phyloP scores from a whole-genome alignment of 768 basidiomycete genomes.

The Nidularia pulvinata region DNA sequence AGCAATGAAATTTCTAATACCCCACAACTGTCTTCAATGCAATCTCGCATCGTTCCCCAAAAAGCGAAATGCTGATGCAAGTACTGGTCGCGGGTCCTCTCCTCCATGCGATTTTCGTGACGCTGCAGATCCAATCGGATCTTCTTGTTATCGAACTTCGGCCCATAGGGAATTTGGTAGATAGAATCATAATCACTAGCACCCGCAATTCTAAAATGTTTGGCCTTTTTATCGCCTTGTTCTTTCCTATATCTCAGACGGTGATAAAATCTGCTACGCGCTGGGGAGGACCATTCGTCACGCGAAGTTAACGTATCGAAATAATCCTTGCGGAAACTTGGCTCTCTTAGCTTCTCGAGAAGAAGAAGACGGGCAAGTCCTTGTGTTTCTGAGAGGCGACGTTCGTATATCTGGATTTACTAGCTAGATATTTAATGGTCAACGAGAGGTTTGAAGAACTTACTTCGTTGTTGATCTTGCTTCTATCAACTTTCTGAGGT shows the following conservation, averaged over 20 bases:
- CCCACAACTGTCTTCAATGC: conserved; percentile 63
- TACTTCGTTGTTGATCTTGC: conserved; percentile 60
- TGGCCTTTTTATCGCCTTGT: conserved; percentile 56
- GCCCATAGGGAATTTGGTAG: conserved; percentile 62
- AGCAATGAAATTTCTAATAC: conserved; percentile 17
- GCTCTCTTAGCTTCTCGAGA: conserved; percentile 52
- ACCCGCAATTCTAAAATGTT: conserved; percentile 45
- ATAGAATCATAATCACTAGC: conserved; percentile 56
- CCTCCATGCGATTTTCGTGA: neutral
- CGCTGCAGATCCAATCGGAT: conserved; percentile 59
- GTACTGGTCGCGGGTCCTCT: conserved; percentile 25
- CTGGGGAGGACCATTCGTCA: conserved; percentile 46
- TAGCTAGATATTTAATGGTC: neutral
- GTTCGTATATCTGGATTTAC: conserved; percentile 48
- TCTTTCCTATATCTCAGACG: conserved; percentile 30
- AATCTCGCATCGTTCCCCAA: conserved; percentile 58
- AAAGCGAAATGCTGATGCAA: conserved; percentile 67
- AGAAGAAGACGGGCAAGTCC: conserved; percentile 65
- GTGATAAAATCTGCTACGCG: conserved; percentile 16
- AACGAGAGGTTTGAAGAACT: conserved; percentile 5
- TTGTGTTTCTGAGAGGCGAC: conserved; percentile 52
- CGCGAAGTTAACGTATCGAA: conserved; percentile 40
- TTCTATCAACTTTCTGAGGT: conserved; percentile 41
- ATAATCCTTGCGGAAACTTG: conserved; percentile 42
- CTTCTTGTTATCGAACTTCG: conserved; percentile 53